Conservation (phyloP, 2,329 filamentous ascomycete genomes). For the Trematosphaeria pertusa region DNA sequence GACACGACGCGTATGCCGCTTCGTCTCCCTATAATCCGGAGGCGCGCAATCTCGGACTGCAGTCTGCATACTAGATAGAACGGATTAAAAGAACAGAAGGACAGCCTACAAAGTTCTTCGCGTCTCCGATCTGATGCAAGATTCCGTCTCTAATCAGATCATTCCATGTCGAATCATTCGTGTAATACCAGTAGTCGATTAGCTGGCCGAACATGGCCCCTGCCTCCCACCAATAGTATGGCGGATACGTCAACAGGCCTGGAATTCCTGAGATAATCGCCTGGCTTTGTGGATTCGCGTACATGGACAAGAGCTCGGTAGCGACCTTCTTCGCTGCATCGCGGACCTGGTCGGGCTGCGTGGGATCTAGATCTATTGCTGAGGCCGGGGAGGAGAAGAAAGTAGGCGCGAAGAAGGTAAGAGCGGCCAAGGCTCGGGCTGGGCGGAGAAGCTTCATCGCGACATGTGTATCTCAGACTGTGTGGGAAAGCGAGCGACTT, state of each 20-base stretch:
- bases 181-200: conserved; percentile 85
- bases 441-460: conserved; percentile 21
- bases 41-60: too few relatives aligned
- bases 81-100: too few relatives aligned
- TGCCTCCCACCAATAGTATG: conserved; percentile 72
- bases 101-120: conserved; percentile 20
- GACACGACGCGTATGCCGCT: too few relatives aligned
- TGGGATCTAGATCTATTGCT: conserved; percentile 26
- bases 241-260: conserved; percentile 52
- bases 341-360: conserved; percentile 50
- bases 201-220: conserved; percentile 73
- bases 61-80: too few relatives aligned
- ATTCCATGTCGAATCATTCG: conserved; percentile 75
- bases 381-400: conserved; percentile 11
- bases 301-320: conserved; percentile 58
- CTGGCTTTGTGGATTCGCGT: conserved; percentile 56
- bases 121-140: conserved; percentile 26
- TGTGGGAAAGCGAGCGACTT: background rate
- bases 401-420: conserved; percentile 16
- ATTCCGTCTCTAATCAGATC: conserved; percentile 62
- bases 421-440: conserved; percentile 10
- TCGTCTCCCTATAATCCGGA: too few relatives aligned
- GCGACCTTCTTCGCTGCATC: conserved; percentile 51
- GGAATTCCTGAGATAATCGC: conserved; percentile 36
- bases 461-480: conserved; percentile 12